These are phyloP conservation scores for Tilletia caries DNA, from an alignment of 1,284 basidiomycete species.

Conservation along the genomic window DNA sequence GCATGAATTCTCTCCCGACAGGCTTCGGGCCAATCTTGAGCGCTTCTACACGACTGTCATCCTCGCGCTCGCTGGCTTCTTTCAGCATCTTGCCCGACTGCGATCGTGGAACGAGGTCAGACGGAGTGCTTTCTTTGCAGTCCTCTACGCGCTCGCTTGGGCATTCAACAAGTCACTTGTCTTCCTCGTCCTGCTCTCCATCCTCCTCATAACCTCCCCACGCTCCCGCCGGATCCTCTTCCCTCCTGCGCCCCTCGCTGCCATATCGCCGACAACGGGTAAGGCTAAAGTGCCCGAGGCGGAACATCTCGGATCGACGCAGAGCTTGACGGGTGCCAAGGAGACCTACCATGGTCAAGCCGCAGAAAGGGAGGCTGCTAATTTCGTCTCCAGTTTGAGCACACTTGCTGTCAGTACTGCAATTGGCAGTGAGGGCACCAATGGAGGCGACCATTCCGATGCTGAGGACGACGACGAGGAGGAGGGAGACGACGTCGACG, in stretches of 20 bases:
- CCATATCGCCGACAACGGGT: constrained; percentile 50
- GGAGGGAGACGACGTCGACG: constrained; percentile 18
- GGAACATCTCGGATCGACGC: constrained; percentile 42
- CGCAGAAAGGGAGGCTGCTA: constrained; percentile 57
- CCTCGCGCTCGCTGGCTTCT: constrained; percentile 57
- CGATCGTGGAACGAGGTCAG: constrained; percentile 60
- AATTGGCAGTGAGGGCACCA: constrained; percentile 52
- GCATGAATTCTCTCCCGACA: constrained; percentile 60
- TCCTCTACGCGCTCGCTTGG: constrained; percentile 28
- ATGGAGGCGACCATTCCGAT: constrained; percentile 13
- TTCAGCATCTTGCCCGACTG: constrained; percentile 59
- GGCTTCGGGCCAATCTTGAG: constrained; percentile 60
- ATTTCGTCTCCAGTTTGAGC: constrained; percentile 56
- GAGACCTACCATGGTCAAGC: constrained; percentile 58
- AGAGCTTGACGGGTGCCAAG: constrained; percentile 37
- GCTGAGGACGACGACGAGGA: constrained; percentile 24
- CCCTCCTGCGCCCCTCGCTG: constrained; percentile 59
- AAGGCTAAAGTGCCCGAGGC: constrained; percentile 45
- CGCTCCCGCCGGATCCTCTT: constrained; percentile 58
- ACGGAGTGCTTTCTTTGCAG: constrained; percentile 56
- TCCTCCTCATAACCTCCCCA: constrained; percentile 59
- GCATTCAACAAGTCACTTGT: constrained; percentile 24
- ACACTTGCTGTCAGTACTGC: constrained; percentile 56
- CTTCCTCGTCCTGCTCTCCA: constrained; percentile 49
- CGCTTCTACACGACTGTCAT: constrained; percentile 60